Base-by-base conservation (phyloP, 108 stramenopile genomes). In the Craspedostauros australis region DNA sequence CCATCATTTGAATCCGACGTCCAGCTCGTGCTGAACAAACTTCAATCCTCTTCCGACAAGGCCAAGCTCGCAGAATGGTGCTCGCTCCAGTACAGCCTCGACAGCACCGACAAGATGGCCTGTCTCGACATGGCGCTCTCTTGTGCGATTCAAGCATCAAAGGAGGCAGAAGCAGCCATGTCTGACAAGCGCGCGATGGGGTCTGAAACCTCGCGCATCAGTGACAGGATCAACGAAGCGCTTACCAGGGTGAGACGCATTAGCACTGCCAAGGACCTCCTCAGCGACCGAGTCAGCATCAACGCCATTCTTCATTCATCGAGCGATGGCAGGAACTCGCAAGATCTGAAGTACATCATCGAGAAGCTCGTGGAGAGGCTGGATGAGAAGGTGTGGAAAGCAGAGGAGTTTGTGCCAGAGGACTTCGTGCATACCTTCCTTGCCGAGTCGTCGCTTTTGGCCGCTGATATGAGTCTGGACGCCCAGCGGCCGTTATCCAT, bases 1-100 rank as follows among this genome's bases (percentile, higher is more conserved):
- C 90, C 91, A 23, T 53, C 82, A 20, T 70, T 82, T 36, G 77
- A 83, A 44, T 54, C 51, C 20, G 68, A 71, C 23, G 78, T 88
- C 36, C 34, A 75, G 5, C 76, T 77, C 1, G 76, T 84, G 24
- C 40, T 80, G 4, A 76, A 84, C 45, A 68, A 66, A 30, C 43
- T 92, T 23, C 45, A 68, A 31, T 39, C 54, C 4, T 39, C 79
- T 2, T 39, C 37, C 11, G 91, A 86, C 54, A 66, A 73, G 28
- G 71, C 77, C 21, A 74, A 81, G 8, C 67, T 92, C 22, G 67
- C 78, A 28, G 84, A 83, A 66, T 92, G 91, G 91, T 92, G 86
- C 44, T 62, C 91, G 5, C 48, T 54, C 20, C 49, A 65, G 25
- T 74, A 67, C 44, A 41, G 55, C 23, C 75, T 83, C 50, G 52